phyloP scores from a whole-genome alignment of 345 rosid species.

The Lumnitzera littorea region DNA sequence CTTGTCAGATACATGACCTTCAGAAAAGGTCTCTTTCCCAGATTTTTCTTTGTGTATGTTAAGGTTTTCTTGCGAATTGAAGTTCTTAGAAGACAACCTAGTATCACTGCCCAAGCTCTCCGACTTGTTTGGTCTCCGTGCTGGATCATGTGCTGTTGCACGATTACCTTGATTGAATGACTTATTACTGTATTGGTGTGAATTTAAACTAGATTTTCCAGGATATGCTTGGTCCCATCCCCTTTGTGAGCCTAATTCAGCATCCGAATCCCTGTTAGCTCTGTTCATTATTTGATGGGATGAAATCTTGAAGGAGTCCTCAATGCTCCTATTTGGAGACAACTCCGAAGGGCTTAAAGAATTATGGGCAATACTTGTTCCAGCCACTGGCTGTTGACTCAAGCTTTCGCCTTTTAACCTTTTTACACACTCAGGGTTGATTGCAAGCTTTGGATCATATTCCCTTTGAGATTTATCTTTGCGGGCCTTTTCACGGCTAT shows the following conservation, averaged over 20 bases:
- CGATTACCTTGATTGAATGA: constrained; percentile 30
- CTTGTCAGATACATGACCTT: constrained; percentile 42
- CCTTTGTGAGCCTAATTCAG: constrained; percentile 32
- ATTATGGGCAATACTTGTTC: constrained; percentile 29
- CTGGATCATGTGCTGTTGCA: constrained; percentile 31
- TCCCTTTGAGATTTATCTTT: constrained; percentile 44
- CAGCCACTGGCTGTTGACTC: constrained; percentile 30
- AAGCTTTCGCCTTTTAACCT: constrained; percentile 47
- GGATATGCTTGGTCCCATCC: constrained; percentile 28
- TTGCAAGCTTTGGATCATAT: constrained; percentile 30
- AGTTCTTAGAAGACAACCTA: constrained; percentile 38
- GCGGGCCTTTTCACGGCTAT: constrained; percentile 35
- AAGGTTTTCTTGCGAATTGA: constrained; percentile 29
- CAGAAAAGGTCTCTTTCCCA: constrained; percentile 44
- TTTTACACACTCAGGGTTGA: constrained; percentile 40
- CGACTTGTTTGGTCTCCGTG: constrained; percentile 36
- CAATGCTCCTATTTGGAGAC: constrained; percentile 25
- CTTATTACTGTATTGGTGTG: constrained; percentile 31
- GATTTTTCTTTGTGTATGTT: constrained; percentile 36
- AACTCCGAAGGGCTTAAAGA: constrained; percentile 25
- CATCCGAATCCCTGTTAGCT: constrained; percentile 30
- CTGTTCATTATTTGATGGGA: constrained; percentile 23
- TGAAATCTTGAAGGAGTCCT: constrained; percentile 31
- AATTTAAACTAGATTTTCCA: constrained; percentile 41
- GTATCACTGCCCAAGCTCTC: constrained; percentile 37